Percentiles rank a stretch among this genome's conserved stretches.
Conservation (phyloP, 1,139 yeast genomes). For the Diutina pseudorugosa region DNA sequence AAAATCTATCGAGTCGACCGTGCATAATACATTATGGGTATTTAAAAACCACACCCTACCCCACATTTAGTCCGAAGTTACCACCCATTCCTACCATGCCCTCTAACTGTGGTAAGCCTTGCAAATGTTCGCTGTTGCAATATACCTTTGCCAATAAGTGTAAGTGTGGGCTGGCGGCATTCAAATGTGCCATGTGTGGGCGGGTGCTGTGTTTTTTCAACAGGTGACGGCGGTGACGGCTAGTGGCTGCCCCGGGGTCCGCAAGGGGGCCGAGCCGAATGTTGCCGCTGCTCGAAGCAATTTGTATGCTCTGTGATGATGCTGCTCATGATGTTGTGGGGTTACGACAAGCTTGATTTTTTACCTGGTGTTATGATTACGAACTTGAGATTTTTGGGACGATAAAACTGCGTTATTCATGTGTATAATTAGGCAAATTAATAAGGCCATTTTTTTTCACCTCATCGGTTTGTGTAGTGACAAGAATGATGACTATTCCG, state of each 20-base stretch:
- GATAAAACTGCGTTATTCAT: neutral
- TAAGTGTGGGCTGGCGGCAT: constrained; percentile 3
- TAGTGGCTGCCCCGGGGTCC: no score
- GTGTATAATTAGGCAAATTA: neutral
- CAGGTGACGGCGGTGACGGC: neutral
- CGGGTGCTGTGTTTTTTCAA: constrained; percentile 2
- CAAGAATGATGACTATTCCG: neutral
- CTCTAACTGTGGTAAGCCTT: constrained; percentile 4
- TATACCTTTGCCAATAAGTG: constrained; percentile 3
- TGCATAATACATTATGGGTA: neutral
- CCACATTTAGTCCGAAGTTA: neutral
- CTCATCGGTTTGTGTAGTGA: no score
- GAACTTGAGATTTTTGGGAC: neutral
- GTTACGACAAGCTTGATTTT: neutral
- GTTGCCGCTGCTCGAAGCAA: neutral
- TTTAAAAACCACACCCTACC: neutral
- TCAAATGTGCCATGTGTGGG: constrained; percentile 3
- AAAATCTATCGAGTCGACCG: neutral
- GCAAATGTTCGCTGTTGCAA: constrained; percentile 4
- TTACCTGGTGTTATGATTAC: neutral
- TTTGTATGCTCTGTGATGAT: neutral
- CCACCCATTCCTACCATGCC: neutral
- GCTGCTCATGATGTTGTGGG: neutral
- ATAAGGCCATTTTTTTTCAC: neutral
- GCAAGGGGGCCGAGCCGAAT: neutral